phyloP scores from a whole-genome alignment of 805 yeast species.

The Yamadazyma sp. region DNA sequence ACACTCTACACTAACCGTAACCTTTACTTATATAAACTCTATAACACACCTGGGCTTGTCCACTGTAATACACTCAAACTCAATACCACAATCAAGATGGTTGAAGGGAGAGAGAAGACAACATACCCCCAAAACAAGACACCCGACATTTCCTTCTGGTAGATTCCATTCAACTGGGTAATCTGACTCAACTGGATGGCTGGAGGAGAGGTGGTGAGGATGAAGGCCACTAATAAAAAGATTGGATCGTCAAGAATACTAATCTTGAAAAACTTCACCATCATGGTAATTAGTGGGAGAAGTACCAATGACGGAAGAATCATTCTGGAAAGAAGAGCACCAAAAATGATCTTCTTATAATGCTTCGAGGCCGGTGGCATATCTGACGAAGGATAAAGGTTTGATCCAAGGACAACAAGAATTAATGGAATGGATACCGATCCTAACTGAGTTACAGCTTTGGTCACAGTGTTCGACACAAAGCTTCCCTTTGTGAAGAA shows the following conservation, averaged over 20 bases:
- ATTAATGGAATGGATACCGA: slow-evolving; percentile 76
- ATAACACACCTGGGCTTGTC: slow-evolving; percentile 18
- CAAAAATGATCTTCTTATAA: slow-evolving; percentile 61
- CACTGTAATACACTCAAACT: slow-evolving; percentile 62
- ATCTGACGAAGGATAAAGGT: slow-evolving; percentile 66
- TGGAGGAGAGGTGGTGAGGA: slow-evolving; percentile 77
- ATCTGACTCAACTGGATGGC: slow-evolving; percentile 83
- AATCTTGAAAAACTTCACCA: slow-evolving; percentile 61
- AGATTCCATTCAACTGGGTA: slow-evolving; percentile 71
- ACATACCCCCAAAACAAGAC: slow-evolving; percentile 83
- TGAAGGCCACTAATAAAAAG: slow-evolving; percentile 71
- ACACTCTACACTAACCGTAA: no score
- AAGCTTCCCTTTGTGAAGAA: slow-evolving; percentile 56
- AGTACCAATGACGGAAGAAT: slow-evolving; percentile 68
- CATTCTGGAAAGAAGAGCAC: slow-evolving; percentile 75
- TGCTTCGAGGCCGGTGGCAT: slow-evolving; percentile 65
- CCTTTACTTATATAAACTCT: neutral
- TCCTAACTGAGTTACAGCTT: slow-evolving; percentile 65
- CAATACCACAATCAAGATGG: slow-evolving; percentile 68
- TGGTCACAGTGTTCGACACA: slow-evolving; percentile 62
- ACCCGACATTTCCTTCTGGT: slow-evolving; percentile 81
- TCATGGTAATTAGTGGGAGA: slow-evolving; percentile 62
- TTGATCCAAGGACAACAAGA: slow-evolving; percentile 75
- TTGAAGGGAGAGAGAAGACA: slow-evolving; percentile 70
- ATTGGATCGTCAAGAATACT: slow-evolving; percentile 81